These are phyloP conservation scores for Fragaria ananassa DNA, from an alignment of 306 rosid genomes.

Conservation along the genomic window DNA sequence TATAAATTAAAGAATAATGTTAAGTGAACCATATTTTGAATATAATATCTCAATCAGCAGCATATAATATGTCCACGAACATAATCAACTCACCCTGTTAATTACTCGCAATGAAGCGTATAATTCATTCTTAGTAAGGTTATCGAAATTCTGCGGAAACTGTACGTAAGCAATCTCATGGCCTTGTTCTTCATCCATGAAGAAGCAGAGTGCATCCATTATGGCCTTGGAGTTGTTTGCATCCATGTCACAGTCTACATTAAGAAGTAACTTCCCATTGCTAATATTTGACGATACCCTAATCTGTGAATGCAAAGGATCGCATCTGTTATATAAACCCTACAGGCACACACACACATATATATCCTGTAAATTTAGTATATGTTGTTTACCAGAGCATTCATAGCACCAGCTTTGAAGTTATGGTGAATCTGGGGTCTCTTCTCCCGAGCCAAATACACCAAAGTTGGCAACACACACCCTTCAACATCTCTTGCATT, in stretches of 20 bases:
- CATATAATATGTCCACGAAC: slow-evolving; percentile 48
- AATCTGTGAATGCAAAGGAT: slow-evolving; percentile 34
- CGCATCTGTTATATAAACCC: background rate
- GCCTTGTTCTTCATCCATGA: slow-evolving; percentile 76
- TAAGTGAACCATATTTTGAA: too few species aligned
- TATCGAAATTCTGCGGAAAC: slow-evolving; percentile 54
- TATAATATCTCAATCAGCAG: background rate
- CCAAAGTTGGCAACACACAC: slow-evolving; percentile 48
- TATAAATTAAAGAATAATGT: background rate
- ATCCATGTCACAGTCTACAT: slow-evolving; percentile 84
- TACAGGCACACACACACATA: background rate
- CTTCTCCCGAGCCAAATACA: slow-evolving; percentile 75
- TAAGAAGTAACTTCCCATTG: slow-evolving; percentile 56
- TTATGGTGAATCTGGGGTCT: slow-evolving; percentile 63
- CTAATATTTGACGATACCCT: slow-evolving; percentile 73
- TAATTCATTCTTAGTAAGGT: slow-evolving; percentile 58
- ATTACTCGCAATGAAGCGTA: slow-evolving; percentile 30
- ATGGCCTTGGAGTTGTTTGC: slow-evolving; percentile 60
- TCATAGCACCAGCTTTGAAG: slow-evolving; percentile 88
- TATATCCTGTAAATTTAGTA: background rate
- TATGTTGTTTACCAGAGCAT: slow-evolving; percentile 51
- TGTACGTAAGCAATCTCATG: slow-evolving; percentile 75
- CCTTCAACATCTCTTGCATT: slow-evolving; percentile 57
- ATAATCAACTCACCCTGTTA: slow-evolving; percentile 44
- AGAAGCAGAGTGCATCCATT: slow-evolving; percentile 71